Conservation (phyloP, 352 stramenopile genomes). For the Globisporangium paroecandrum region DNA sequence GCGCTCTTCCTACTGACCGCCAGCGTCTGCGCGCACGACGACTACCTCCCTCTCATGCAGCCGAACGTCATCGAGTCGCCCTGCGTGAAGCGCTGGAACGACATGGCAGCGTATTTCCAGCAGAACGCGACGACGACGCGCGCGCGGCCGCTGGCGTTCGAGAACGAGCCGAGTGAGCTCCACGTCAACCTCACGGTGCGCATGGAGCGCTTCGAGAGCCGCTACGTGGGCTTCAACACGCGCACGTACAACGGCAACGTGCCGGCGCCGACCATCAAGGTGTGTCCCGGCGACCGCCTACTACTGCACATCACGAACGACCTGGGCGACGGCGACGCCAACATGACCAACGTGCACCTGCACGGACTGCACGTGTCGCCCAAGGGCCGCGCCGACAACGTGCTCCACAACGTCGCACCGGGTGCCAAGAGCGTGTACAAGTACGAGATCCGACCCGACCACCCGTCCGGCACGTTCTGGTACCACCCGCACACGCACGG, state of each 20-base stretch:
- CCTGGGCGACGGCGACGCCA: constrained; percentile 40
- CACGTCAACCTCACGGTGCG: constrained; percentile 56
- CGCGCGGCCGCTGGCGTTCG: constrained; percentile 31
- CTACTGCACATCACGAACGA: constrained; percentile 56
- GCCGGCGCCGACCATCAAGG: constrained; percentile 65
- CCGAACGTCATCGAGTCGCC: constrained; percentile 40
- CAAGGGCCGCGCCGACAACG: constrained; percentile 50
- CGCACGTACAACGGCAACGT: constrained; percentile 66
- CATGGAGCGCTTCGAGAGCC: constrained; percentile 58
- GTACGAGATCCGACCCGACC: constrained; percentile 65
- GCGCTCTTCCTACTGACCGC: not conserved
- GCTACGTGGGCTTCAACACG: constrained; percentile 74
- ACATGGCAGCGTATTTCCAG: constrained; percentile 24
- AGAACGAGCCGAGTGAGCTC: constrained; percentile 43
- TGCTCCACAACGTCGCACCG: constrained; percentile 51
- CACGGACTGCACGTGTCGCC: constrained; percentile 71
- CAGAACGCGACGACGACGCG: not conserved
- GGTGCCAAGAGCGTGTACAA: constrained; percentile 46
- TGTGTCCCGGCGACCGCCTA: constrained; percentile 65
- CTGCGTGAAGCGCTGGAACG: constrained; percentile 34
- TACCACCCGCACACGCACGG: constrained; percentile 76
- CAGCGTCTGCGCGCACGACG: constrained; percentile 19
- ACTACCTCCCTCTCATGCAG: constrained; percentile 43
- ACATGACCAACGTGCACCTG: constrained; percentile 71
- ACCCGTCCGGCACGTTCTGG: constrained; percentile 76